These are phyloP conservation scores for Dioscorea dumetorum DNA, from an alignment of 106 monocot genomes.

Conservation along the genomic window DNA sequence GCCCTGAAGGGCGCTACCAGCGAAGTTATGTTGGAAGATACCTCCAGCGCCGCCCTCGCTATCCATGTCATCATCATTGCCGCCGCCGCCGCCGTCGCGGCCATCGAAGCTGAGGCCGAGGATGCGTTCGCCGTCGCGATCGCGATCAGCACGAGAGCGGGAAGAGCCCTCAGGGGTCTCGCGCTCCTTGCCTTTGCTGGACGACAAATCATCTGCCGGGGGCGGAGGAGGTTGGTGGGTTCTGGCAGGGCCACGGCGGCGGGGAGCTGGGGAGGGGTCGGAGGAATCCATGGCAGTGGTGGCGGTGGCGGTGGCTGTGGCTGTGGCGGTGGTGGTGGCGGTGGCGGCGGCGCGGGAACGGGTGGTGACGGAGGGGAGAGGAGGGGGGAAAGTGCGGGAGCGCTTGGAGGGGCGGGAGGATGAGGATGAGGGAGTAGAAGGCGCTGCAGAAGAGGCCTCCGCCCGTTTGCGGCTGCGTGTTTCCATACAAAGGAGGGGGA, in stretches of 20 bases:
- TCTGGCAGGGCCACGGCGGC: slow-evolving; percentile 10
- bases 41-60: slow-evolving; percentile 39
- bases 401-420: slow-evolving; percentile 49
- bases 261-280: slow-evolving; percentile 11
- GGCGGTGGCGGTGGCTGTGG: no score
- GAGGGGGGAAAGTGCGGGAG: slow-evolving; percentile 31
- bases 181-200: slow-evolving; percentile 80
- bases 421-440: slow-evolving; percentile 34
- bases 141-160: slow-evolving; percentile 24
- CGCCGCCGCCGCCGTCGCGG: slow-evolving; percentile 22
- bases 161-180: slow-evolving; percentile 40
- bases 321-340: slow-evolving; percentile 1
- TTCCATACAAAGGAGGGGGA: slow-evolving; percentile 82
- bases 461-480: slow-evolving; percentile 99
- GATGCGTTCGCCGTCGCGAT: slow-evolving; percentile 47
- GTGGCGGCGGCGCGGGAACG: slow-evolving; percentile 19
- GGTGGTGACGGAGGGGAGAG: slow-evolving; percentile 8
- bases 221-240: not conserved
- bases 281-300: slow-evolving; percentile 24
- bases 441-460: slow-evolving; percentile 81
- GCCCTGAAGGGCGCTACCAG: slow-evolving; percentile 87
- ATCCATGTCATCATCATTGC: slow-evolving; percentile 44
- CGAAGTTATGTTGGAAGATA: slow-evolving; percentile 66
- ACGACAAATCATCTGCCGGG: not conserved
- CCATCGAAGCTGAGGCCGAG: slow-evolving; percentile 54